Base-by-base conservation (phyloP, 176 grass and related monocot species). In the Aegilops tauschii region DNA sequence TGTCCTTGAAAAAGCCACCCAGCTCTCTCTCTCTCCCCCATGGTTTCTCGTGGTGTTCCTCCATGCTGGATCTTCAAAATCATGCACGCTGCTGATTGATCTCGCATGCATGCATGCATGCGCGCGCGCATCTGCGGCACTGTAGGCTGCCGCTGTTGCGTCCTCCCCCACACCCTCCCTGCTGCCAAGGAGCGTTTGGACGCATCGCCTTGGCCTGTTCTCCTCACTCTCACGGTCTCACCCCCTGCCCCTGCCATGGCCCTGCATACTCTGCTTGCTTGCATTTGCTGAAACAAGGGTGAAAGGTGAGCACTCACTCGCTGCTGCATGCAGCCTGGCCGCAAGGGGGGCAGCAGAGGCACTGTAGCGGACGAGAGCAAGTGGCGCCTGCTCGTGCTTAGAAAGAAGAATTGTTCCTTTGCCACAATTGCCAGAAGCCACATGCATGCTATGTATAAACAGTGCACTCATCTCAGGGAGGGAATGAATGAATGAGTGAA, bases 1-100 rank as follows among this genome's bases (percentile, higher is more conserved):
- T 89, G 90, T 88, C 63, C 87, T 84, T 56, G 50, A 10, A 70
- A 87, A 94, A 89, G 84, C 77, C 89, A 66, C 44, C 30, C 36
- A 32, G n/a, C 75, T 3, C 49, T 12, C 8, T 10, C 39, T 11
- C 56, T 21, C n/a, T 6, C 12, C 4, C 67, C 13, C 7, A 73
- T 45, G 31, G 39, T 67, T 56, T 74, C 14, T 39, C 29, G 54
- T 52, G 80, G 80, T 34, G 31, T n/a, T 36, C 12, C 50, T 76
- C 27, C 31, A 70, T 77, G 49, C 63, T 52, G 21, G 31, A 54
- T 73, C 50, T 54, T 54, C 67, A 56, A 84, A 78, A 58, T 20
- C 27, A 8, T 52, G 61, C 78, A 37, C 27, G 40, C 66, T 17
- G 31, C 58, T 80, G 77, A 80, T 82, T 76, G 85, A 81, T 74